phyloP scores from a whole-genome alignment of 2,329 filamentous ascomycete genomes.

The Aureobasidium subglaciale region DNA sequence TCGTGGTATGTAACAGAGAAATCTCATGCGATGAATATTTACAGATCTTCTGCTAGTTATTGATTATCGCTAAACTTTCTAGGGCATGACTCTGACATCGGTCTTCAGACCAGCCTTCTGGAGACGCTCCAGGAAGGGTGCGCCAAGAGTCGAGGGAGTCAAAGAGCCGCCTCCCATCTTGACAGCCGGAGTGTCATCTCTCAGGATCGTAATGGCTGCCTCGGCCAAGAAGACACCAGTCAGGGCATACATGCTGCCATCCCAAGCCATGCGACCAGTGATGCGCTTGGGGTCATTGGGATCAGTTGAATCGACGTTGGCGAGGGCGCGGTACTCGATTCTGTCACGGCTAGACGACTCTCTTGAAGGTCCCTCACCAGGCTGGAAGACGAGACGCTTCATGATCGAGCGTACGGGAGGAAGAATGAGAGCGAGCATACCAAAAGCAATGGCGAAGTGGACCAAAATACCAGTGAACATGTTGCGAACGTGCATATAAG shows the following conservation, averaged over 20 bases:
- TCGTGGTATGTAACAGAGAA: too few species aligned
- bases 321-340: constrained; percentile 58
- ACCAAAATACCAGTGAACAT: constrained; percentile 41
- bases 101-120: constrained; percentile 56
- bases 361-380: constrained; percentile 38
- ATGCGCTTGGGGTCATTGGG: constrained; percentile 44
- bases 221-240: constrained; percentile 59
- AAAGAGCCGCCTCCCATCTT: constrained; percentile 59
- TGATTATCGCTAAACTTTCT: too few species aligned
- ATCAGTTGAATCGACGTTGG: constrained; percentile 49
- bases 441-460: constrained; percentile 42
- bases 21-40: too few species aligned
- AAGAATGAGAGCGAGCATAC: constrained; percentile 41
- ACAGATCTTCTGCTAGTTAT: too few species aligned
- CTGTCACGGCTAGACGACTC: constrained; percentile 5
- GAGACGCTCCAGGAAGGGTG: constrained; percentile 58
- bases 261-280: constrained; percentile 48
- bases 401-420: constrained; percentile 48
- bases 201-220: constrained; percentile 57
- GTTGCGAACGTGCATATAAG: constrained; percentile 49
- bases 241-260: constrained; percentile 59
- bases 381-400: constrained; percentile 41
- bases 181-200: constrained; percentile 45
- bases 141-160: constrained; percentile 65
- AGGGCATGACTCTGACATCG: constrained; percentile 36